phyloP scores from a whole-genome alignment of 2,329 filamentous ascomycete species.

The Lithohypha guttulata region DNA sequence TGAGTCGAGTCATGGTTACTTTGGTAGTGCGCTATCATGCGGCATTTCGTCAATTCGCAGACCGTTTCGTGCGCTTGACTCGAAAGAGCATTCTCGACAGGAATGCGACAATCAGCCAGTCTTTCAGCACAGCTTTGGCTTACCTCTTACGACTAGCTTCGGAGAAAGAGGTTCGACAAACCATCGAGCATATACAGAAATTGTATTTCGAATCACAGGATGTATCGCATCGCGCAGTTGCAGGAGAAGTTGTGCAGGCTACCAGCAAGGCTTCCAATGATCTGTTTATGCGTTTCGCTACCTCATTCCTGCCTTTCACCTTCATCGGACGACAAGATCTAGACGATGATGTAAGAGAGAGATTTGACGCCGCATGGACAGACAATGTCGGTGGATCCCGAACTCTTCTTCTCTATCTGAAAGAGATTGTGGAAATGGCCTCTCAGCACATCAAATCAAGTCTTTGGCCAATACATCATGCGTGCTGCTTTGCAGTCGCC shows the following conservation, averaged over 20 bases:
- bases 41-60: conserved; percentile 64
- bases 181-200: conserved; percentile 47
- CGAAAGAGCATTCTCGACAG: conserved; percentile 77
- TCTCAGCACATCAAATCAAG: conserved; percentile 61
- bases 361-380: conserved; percentile 78
- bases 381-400: conserved; percentile 80
- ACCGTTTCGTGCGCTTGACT: conserved; percentile 64
- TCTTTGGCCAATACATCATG: conserved; percentile 85
- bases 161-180: conserved; percentile 46
- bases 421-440: conserved; percentile 65
- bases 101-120: conserved; percentile 85
- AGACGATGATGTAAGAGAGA: conserved; percentile 65
- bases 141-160: conserved; percentile 64
- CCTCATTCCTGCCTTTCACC: conserved; percentile 69
- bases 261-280: conserved; percentile 82
- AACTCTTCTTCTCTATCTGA: conserved; percentile 70
- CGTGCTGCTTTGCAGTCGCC: conserved; percentile 68
- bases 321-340: conserved; percentile 81
- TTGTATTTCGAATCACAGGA: conserved; percentile 78
- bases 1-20: conserved; percentile 71
- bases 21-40: conserved; percentile 69
- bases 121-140: conserved; percentile 75
- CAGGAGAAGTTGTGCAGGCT: conserved; percentile 72
- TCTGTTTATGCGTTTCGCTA: conserved; percentile 67
- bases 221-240: conserved; percentile 59